These are phyloP conservation scores for Pythium vanterpoolii DNA, from an alignment of 352 stramenopile species.

Conservation along the genomic window DNA sequence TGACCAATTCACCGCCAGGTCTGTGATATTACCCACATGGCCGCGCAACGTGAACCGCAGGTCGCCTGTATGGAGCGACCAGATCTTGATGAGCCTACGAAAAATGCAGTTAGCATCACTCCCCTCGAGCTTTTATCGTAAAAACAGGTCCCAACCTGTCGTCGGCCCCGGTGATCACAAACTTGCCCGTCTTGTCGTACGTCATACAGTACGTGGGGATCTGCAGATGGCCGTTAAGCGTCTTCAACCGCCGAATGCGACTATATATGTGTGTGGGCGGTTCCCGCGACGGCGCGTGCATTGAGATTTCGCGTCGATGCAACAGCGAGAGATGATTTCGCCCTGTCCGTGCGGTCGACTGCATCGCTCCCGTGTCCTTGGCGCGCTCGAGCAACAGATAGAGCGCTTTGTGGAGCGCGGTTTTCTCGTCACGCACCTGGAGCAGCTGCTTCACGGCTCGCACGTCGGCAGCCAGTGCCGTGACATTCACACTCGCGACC, in stretches of 20 bases:
- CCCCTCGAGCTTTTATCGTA: neutral
- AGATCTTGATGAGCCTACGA: conserved; percentile 94
- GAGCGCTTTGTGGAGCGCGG: conserved; percentile 31
- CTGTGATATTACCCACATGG: conserved; percentile 88
- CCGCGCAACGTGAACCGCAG: conserved; percentile 79
- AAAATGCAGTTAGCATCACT: neutral
- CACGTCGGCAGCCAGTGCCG: conserved; percentile 58
- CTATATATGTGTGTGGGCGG: conserved; percentile 73
- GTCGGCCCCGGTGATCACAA: conserved; percentile 96
- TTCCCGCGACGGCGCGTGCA: conserved; percentile 26
- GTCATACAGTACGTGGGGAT: conserved; percentile 95
- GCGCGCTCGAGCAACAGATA: conserved; percentile 35
- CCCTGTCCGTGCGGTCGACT: conserved; percentile 41
- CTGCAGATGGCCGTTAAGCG: conserved; percentile 91
- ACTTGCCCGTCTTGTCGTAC: conserved; percentile 94
- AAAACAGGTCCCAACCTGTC: conserved; percentile 61
- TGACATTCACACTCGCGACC: conserved; percentile 37
- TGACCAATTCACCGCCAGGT: conserved; percentile 82
- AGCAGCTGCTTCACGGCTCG: conserved; percentile 73
- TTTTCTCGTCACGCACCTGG: conserved; percentile 51
- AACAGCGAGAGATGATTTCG: conserved; percentile 60
- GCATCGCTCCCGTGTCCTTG: conserved; percentile 39
- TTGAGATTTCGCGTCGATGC: conserved; percentile 47
- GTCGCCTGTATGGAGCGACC: conserved; percentile 86
- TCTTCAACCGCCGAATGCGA: conserved; percentile 75